phyloP scores from a whole-genome alignment of 2,329 filamentous ascomycete genomes.

The Ophiostoma australiae region DNA sequence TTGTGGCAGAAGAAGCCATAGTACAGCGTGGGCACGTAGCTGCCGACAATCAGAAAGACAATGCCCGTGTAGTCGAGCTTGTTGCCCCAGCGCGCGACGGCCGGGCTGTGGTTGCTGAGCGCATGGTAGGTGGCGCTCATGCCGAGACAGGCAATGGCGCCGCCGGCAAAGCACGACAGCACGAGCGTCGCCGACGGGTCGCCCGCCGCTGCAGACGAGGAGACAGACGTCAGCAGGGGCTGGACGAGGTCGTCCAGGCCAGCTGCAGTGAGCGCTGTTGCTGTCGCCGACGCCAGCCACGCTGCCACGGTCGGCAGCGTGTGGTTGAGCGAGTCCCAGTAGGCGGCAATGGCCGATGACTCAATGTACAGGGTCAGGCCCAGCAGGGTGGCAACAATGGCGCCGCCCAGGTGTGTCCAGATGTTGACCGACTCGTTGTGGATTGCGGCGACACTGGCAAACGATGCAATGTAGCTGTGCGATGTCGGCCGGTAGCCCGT shows the following conservation, averaged over 20 bases:
- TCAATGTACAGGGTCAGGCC: slow-evolving; percentile 48
- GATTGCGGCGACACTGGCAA: slow-evolving; percentile 48
- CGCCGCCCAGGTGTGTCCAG: slow-evolving; percentile 62
- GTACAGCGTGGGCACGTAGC: slow-evolving; percentile 81
- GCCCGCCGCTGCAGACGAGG: not conserved
- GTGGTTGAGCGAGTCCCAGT: slow-evolving; percentile 1
- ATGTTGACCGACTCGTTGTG: slow-evolving; percentile 62
- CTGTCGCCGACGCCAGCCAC: not conserved
- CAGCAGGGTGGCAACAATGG: slow-evolving; percentile 51
- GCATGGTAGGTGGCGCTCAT: slow-evolving; percentile 84
- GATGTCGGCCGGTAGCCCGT: slow-evolving; percentile 50
- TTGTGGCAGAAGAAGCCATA: slow-evolving; percentile 76
- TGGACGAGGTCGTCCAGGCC: slow-evolving; percentile 6
- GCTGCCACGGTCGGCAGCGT: slow-evolving; percentile 6
- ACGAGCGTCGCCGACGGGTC: slow-evolving; percentile 57
- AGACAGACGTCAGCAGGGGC: not conserved
- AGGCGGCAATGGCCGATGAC: not conserved
- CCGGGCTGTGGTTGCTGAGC: slow-evolving; percentile 75
- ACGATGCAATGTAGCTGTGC: slow-evolving; percentile 44
- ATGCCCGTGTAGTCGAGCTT: slow-evolving; percentile 95
- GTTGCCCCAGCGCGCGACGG: slow-evolving; percentile 78
- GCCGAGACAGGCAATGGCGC: slow-evolving; percentile 66
- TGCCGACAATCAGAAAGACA: slow-evolving; percentile 83
- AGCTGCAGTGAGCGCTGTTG: not conserved
- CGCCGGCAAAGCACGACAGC: slow-evolving; percentile 73